Percentiles rank a stretch among this genome's conserved stretches.
These are phyloP conservation scores for Metschnikowia dekortorum DNA, from an alignment of 805 yeast genomes.

Conservation along the genomic window DNA sequence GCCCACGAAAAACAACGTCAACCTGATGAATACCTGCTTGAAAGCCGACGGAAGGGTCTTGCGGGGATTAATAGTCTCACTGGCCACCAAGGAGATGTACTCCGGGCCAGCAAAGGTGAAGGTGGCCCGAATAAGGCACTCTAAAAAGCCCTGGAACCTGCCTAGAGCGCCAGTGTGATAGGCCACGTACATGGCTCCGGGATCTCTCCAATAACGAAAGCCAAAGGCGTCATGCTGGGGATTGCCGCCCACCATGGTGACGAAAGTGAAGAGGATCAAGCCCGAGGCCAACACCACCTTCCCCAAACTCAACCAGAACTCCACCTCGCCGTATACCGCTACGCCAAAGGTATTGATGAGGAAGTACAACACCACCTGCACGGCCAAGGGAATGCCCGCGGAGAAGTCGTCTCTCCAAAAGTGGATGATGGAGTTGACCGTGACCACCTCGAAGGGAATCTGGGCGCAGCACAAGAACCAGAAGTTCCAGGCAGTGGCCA, in stretches of 20 bases:
- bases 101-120: constrained; percentile 88
- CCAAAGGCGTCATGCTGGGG: constrained; percentile 19
- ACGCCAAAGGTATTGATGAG: constrained; percentile 46
- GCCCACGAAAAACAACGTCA: constrained; percentile 63
- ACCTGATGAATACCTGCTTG: constrained; percentile 66
- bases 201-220: constrained; percentile 18
- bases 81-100: constrained; percentile 78
- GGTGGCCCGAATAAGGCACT: constrained; percentile 65
- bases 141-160: constrained; percentile 65
- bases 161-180: constrained; percentile 50
- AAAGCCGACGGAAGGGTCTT: constrained; percentile 73
- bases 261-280: constrained; percentile 16
- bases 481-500: constrained; percentile 76
- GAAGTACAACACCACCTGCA: constrained; percentile 62
- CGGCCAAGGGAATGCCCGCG: constrained; percentile 63
- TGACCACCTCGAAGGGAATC: constrained; percentile 80
- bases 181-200: constrained; percentile 18
- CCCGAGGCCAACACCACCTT: constrained; percentile 27
- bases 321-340: constrained; percentile 51
- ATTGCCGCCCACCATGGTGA: constrained; percentile 21
- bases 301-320: constrained; percentile 42
- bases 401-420: constrained; percentile 76
- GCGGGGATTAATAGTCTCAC: constrained; percentile 72
- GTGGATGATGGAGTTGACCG: constrained; percentile 73
- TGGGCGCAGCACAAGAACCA: constrained; percentile 71